Base-by-base conservation (phyloP, 176 grass and related monocot species). In the Ensete ventricosum region DNA sequence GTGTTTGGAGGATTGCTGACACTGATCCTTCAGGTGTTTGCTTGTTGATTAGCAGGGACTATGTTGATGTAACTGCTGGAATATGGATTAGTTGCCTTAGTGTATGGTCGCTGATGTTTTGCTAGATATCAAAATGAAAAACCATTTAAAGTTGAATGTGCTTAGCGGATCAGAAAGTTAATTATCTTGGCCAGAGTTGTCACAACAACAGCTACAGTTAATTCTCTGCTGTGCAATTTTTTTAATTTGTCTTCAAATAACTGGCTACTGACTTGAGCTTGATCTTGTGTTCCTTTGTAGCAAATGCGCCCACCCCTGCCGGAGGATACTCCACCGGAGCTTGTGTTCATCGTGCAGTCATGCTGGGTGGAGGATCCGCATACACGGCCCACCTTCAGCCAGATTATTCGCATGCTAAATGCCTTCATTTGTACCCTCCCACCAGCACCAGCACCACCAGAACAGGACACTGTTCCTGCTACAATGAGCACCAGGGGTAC, bases 341-440 rank as follows among this genome's bases (percentile, higher is more conserved):
- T 99, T 8, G 84, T 82, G 43, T 99, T 87, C 81, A 79, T 99
- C 2, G 88, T 99, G 22, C 88, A 94, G 23, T 94, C 91, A 55
- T 99, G 91, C 76, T 99, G 95, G 95, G 86, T 91, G 0, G 95
- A 99, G 86, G 95, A 99, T n/a, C 95, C 95, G 7, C 59, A 50
- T 54, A 86, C 86, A 78, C 88, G 95, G 1, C 95, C 95, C 23
- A 86, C 88, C 77, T 99, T 99, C 86, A 84, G 78, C 76, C 86
- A 94, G 86, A 99, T 99, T 80, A 99, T 99, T 54, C 72, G 91
- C 55, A 94, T 94, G 95, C 79, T 99, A 57, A 87, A 94, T 59
- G 84, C 88, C 10, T 94, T 99, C 89, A 86, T 91, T 52, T 76
- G 74, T 71, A 86, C 78, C 5, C 76, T 99, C 20, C 85, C 88